Conservation (phyloP, 2,329 filamentous ascomycete species). For the Trichophaea hybrida region DNA sequence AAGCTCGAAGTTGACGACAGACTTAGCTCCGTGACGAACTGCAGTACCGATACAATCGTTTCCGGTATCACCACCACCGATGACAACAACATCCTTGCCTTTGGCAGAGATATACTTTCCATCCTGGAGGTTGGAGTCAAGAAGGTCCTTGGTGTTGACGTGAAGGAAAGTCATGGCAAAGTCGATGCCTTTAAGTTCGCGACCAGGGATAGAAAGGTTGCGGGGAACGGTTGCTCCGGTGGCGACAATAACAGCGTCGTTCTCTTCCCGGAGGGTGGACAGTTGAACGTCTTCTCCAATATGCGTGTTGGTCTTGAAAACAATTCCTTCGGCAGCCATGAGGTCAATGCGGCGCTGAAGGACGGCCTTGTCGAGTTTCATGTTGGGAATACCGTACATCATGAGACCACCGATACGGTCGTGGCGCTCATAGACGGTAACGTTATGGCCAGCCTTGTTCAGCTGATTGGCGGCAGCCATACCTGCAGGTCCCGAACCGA, state of each 20-base stretch:
- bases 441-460: slow-evolving; percentile 76
- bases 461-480: slow-evolving; percentile 84
- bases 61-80: slow-evolving; percentile 92
- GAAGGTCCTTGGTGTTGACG: slow-evolving; percentile 92
- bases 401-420: slow-evolving; percentile 82
- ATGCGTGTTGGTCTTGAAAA: slow-evolving; percentile 62
- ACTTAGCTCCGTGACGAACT: slow-evolving; percentile 87
- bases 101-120: slow-evolving; percentile 84
- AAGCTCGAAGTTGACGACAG: slow-evolving; percentile 90
- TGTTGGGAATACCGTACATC: slow-evolving; percentile 96
- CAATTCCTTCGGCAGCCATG: slow-evolving; percentile 77
- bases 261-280: slow-evolving; percentile 53
- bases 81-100: slow-evolving; percentile 89
- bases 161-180: slow-evolving; percentile 94
- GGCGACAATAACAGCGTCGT: slow-evolving; percentile 77
- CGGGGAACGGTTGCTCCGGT: slow-evolving; percentile 88
- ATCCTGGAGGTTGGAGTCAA: slow-evolving; percentile 77
- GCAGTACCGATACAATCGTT: slow-evolving; percentile 98
- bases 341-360: slow-evolving; percentile 92
- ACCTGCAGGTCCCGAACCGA: slow-evolving; percentile 85
- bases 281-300: slow-evolving; percentile 65
- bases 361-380: slow-evolving; percentile 97
- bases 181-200: slow-evolving; percentile 79
- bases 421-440: slow-evolving; percentile 84
- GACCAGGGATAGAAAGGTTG: slow-evolving; percentile 79